Base-by-base conservation (phyloP, 441 rosid genomes). In the Corymbia citriodora region DNA sequence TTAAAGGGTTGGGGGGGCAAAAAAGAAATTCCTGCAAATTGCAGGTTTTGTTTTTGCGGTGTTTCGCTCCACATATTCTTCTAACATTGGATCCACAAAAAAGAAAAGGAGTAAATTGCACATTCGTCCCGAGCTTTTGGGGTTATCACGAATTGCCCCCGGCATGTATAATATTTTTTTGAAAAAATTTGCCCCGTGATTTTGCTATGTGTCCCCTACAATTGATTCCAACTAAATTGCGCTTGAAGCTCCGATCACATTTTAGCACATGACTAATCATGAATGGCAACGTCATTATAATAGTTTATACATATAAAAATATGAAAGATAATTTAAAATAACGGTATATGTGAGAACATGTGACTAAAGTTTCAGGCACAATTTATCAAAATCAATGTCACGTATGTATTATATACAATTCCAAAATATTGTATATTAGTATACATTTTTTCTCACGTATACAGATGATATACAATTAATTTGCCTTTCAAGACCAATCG, bases 281-380 rank as follows among this genome's bases (percentile, higher is more conserved):
- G 0, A 2, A 40, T 29, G 83, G 83, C 12, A 29, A 29, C 13
- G 16, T 29, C 8, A 3, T 25, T 6, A 6, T 63, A 27, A 5
- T 4, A 1, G 4, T 29, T 12, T 63, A 27, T 6, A 29, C 17
- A 14, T 11, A 40, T 25, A 21, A 21, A 19, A 12, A 2, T 40
- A 40, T 40, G 29, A 21, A 74, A 11, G 11, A 23, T 21, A 74
- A 40, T 10, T 40, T 9, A 12, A 9, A 74, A 12, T 40, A 9
- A 10, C 36, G 2, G 21, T 45, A 79, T 23, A 23, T 45, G 17
- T 79, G 10, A 79, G 18, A 79, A 6, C 50, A 40, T 40, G 2
- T 7, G 9, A 40, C 10, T 74, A 12, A 3, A 74, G 2, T 21
- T 21, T 2, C 0, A 3, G 1, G 0, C 3, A 40, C 8, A 45